Evolutionary conservation across 2,329 filamentous ascomycete species (phyloP), one percentile per base, ranked within the genome.

Genomic region (Ceratocystis harringtonii): DNA sequence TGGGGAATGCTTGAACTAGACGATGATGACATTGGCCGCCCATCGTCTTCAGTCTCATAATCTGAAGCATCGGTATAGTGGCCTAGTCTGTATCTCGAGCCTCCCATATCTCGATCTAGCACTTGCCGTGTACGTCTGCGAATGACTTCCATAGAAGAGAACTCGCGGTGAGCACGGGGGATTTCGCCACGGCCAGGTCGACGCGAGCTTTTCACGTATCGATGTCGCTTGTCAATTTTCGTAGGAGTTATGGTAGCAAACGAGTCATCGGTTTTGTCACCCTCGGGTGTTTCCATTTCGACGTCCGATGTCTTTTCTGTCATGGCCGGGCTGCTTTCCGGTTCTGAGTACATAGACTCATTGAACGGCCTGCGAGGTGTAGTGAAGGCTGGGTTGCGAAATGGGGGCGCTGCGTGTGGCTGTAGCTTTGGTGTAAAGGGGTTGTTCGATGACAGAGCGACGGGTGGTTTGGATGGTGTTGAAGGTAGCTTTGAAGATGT

Each of bases 151-250:
- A 72, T 69, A 67, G 71, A 71, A 67, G 73, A 71, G 70, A 73
- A 69, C 69, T 76, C 71, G 68, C 71, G 70, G 69, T 78, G 78
- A 3, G 78, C 74, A 45, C 81, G 78, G 1, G 79, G 75, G 62
- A 89, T 82, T 70, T 89, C 86, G 57, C 86, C 87, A 69, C 83
- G 81, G 1, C 87, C 87, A 0, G 87, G 70, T 70, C 78, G 67
- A 68, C 73, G 61, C 68, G 71, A 66, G 28, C 74, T 72, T 66
- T 75, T 79, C 63, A 74, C 75, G 67, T 79, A 79, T 64, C 77
- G 78, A 36, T 76, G 72, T 6, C 77, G 74, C 68, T 80, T 80
- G 66, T 78, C 75, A 25, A 80, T 71, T 60, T 76, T 78, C 1
- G 75, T 73, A 0, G 80, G 80, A 1, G 79, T 79, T 28, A 81